Evolutionary conservation across 768 basidiomycete genomes (phyloP).

Genomic region (Mycena vitilis): DNA sequence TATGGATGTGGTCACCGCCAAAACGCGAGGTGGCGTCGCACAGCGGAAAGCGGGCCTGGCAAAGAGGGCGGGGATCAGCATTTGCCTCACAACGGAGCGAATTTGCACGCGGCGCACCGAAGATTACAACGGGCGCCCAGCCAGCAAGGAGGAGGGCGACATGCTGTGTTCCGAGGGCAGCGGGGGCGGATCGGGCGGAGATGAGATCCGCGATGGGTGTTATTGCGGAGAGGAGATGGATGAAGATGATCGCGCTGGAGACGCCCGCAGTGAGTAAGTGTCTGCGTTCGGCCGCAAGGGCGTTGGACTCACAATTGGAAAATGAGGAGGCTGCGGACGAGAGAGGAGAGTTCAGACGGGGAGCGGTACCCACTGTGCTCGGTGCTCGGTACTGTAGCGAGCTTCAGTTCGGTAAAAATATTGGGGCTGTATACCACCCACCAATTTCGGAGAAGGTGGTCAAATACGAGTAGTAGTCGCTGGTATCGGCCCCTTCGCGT

Average conservation of each 20-base stretch:
- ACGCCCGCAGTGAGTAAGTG: background rate
- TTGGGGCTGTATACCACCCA: background rate
- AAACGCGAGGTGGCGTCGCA: conserved; percentile 23
- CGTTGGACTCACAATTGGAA: conserved; percentile 28
- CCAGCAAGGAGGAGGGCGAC: conserved; percentile 30
- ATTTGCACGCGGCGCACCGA: conserved; percentile 10
- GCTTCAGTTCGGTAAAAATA: background rate
- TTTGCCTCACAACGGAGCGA: background rate
- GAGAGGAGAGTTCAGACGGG: conserved; percentile 20
- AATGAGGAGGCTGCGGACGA: conserved; percentile 26
- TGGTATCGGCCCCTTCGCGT: background rate
- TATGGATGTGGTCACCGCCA: conserved; percentile 14
- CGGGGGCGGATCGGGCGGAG: conserved; percentile 9
- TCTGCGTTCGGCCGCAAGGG: too few species aligned
- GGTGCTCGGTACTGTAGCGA: background rate
- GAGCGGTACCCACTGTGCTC: background rate
- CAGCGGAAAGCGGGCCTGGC: conserved; percentile 23
- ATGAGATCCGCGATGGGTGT: conserved; percentile 28
- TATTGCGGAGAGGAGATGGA: conserved; percentile 27
- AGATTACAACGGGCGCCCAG: conserved; percentile 31
- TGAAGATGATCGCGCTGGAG: conserved; percentile 20
- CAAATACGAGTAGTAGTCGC: conserved; percentile 4
- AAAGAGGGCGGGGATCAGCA: background rate
- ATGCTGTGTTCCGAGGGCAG: conserved; percentile 33
- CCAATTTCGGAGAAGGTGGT: background rate